These are phyloP conservation scores for Physcomitrellopsis africana DNA, from an alignment of 225 moss, liverwort and hornwort species.

Conservation along the genomic window DNA sequence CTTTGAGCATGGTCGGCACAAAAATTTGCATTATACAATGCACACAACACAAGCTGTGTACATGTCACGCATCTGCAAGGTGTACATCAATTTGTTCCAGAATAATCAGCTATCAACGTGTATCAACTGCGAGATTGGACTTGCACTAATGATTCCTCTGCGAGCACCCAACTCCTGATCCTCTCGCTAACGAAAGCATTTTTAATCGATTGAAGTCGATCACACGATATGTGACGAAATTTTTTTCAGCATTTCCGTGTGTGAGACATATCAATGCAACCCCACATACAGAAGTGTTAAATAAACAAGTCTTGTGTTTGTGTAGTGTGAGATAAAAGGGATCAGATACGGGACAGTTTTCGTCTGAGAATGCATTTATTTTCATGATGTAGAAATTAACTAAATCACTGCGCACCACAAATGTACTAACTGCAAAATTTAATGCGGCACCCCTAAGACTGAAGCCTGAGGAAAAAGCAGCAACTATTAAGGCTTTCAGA, in stretches of 20 bases:
- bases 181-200: background rate
- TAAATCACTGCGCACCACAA: background rate
- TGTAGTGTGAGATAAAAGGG: background rate
- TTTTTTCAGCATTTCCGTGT: too few relatives aligned
- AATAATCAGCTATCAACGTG: background rate
- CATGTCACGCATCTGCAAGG: too few relatives aligned
- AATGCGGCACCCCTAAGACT: conserved; percentile 7
- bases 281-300: background rate
- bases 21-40: too few relatives aligned
- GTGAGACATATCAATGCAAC: background rate
- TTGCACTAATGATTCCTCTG: background rate
- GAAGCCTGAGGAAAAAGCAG: background rate
- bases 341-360: background rate
- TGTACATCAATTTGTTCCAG: background rate
- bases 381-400: background rate
- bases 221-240: too few relatives aligned
- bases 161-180: background rate
- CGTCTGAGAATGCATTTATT: background rate
- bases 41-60: too few relatives aligned
- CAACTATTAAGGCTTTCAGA: background rate
- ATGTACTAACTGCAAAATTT: conserved; percentile 27
- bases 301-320: background rate
- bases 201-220: background rate
- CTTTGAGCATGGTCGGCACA: too few relatives aligned
- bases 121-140: background rate